Conservation (phyloP, 23 red algal genomes). For the Gracilaria domingensis region DNA sequence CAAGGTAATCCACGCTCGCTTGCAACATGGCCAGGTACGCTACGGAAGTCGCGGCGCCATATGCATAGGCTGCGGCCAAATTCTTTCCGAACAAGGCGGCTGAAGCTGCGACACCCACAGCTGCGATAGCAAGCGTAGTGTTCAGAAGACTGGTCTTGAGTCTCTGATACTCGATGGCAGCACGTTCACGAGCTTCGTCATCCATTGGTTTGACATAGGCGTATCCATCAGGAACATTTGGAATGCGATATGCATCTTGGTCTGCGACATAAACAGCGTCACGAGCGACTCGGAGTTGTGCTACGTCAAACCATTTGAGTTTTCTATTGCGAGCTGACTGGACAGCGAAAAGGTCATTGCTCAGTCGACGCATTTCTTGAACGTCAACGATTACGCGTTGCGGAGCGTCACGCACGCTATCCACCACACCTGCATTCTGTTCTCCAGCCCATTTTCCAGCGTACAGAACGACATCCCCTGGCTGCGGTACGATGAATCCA, state of each 20-base stretch:
- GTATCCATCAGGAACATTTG: slow-evolving; percentile 47
- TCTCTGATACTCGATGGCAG: slow-evolving; percentile 28
- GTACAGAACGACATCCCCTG: slow-evolving; percentile 86
- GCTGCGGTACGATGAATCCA: slow-evolving; percentile 74
- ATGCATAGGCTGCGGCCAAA: slow-evolving; percentile 49
- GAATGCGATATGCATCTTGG: slow-evolving; percentile 77
- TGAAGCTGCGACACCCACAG: slow-evolving; percentile 27
- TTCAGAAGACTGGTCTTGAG: slow-evolving; percentile 37
- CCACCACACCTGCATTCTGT: slow-evolving; percentile 78
- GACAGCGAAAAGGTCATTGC: slow-evolving; percentile 59
- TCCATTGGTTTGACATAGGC: slow-evolving; percentile 48
- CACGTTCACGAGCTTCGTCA: slow-evolving; percentile 31
- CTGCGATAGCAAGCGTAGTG: slow-evolving; percentile 41
- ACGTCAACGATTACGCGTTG: slow-evolving; percentile 75
- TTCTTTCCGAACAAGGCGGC: slow-evolving; percentile 35
- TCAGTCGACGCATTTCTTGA: slow-evolving; percentile 63
- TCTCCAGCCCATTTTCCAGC: slow-evolving; percentile 81
- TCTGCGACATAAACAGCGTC: slow-evolving; percentile 60
- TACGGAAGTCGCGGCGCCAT: slow-evolving; percentile 58
- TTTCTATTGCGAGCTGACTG: slow-evolving; percentile 37
- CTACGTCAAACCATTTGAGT: slow-evolving; percentile 71
- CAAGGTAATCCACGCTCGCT: slow-evolving; percentile 61
- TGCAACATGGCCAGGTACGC: slow-evolving; percentile 81
- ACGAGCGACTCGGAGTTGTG: slow-evolving; percentile 57
- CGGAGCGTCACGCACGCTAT: slow-evolving; percentile 53